Base-by-base conservation (phyloP, 2,329 filamentous ascomycete species). In the Dactylellina drechsleri region DNA sequence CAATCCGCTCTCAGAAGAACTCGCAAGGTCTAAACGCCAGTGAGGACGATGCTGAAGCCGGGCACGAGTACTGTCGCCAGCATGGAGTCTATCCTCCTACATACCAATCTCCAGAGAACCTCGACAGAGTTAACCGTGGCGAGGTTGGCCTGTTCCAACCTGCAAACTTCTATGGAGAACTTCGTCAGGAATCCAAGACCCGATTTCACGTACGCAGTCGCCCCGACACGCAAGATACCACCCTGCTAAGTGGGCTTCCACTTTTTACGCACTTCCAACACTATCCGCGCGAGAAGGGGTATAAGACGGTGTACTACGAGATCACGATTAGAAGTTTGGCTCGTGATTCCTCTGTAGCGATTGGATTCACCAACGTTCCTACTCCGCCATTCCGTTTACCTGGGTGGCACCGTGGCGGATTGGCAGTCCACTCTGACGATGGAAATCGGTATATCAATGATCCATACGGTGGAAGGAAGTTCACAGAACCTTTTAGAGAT, bases 381-480 rank as follows among this genome's bases (percentile, higher is more conserved):
- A 94, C 93, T 80, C 92, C 92, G 5, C 85, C 86, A 0, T 94
- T 92, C 83, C 86, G 92, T 6, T 85, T 93, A 73, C 92, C 92
- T 0, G 92, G 92, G 1, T 94, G 91, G 92, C 90, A 95, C 80
- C 86, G 91, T 40, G 91, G 87, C 16, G 90, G 88, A 77, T 79
- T 93, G 13, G 92, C 85, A 0, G 87, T 94, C n/a, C 92, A 94
- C 80, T 89, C 90, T 54, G 92, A 94, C 81, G 92, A 94, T 81
- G 92, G 92, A 0, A 86, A 90, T 78, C 86, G 87, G 81, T 95
- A 90, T 80, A 85, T 92, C 79, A 92, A 93, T 80, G 90, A 94
- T 80, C 85, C 85, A 6, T 90, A 86, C 84, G 91, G 92, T 20
- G 92, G 92, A 16, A 87, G 87, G 76, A 84, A 88, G 66, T 93